Percentiles rank a stretch among this genome's conserved stretches.
Conservation (phyloP, 2,329 filamentous ascomycete species). For the Tricladium varicosporioides region DNA sequence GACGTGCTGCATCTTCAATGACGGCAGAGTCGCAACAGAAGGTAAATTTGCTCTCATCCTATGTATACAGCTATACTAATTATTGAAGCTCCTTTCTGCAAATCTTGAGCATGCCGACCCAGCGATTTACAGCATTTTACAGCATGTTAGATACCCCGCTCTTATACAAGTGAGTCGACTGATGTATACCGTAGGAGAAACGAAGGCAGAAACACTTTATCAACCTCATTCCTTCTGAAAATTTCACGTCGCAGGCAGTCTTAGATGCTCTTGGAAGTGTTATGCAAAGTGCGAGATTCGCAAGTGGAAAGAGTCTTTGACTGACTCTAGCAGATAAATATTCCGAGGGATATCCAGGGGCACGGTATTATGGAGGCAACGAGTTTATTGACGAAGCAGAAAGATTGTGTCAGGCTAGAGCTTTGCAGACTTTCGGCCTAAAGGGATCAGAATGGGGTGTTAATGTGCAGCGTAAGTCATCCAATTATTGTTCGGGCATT, state of each 20-base stretch:
- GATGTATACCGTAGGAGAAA: constrained; percentile 68
- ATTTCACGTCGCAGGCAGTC: constrained; percentile 91
- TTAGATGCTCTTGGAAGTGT: constrained; percentile 88
- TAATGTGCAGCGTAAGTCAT: constrained; percentile 77
- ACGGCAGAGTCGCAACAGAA: constrained; percentile 56
- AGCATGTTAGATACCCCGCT: constrained; percentile 61
- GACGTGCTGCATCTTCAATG: constrained; percentile 30
- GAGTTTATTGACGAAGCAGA: constrained; percentile 93
- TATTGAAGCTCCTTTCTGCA: constrained; percentile 69
- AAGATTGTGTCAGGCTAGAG: constrained; percentile 83
- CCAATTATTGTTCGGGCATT: background rate
- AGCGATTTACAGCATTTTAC: constrained; percentile 81
- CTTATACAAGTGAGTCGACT: constrained; percentile 9
- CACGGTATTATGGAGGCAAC: constrained; percentile 95
- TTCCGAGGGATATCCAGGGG: constrained; percentile 95
- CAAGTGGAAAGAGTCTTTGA: constrained; percentile 35
- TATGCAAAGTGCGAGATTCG: constrained; percentile 74
- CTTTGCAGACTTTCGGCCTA: constrained; percentile 81
- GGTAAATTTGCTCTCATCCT: constrained; percentile 36
- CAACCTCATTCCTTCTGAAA: constrained; percentile 93
- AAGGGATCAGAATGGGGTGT: constrained; percentile 90
- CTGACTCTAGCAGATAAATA: constrained; percentile 73
- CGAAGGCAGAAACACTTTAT: constrained; percentile 96
- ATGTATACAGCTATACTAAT: constrained; percentile 12
- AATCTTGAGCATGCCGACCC: constrained; percentile 84